A percentile compares a stretch with the other conserved stretches of the same genome.
phyloP scores from a whole-genome alignment of 2,329 filamentous ascomycete species.

The Fusarium sp. region DNA sequence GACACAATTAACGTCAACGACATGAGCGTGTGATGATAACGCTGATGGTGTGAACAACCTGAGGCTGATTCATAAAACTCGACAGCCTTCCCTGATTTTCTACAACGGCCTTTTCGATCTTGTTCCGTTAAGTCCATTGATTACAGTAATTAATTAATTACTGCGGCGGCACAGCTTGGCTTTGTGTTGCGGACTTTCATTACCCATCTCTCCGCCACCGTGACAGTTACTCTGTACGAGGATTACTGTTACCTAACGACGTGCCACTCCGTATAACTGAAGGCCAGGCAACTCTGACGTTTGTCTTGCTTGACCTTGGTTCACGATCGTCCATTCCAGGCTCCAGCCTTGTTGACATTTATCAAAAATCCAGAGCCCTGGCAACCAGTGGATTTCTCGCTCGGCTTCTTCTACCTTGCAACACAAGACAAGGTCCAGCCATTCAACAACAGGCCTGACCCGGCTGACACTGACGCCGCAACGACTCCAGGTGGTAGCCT shows the following conservation, averaged over 20 bases:
- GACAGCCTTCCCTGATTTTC: conserved; percentile 25
- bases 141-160: neutral
- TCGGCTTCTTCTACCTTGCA: conserved; percentile 11
- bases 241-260: conserved; percentile 21
- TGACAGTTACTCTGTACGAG: conserved; percentile 8
- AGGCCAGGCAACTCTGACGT: conserved; percentile 18
- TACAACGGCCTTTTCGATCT: neutral
- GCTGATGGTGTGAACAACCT: conserved; percentile 40
- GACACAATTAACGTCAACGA: conserved; percentile 9
- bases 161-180: conserved; percentile 14
- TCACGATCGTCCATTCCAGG: conserved; percentile 37
- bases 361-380: conserved; percentile 19
- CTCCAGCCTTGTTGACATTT: conserved; percentile 41
- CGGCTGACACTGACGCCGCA: conserved; percentile 26
- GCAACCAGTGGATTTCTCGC: conserved; percentile 36
- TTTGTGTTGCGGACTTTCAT: conserved; percentile 27
- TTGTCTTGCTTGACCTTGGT: conserved; percentile 26
- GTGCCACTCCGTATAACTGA: conserved; percentile 24
- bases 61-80: conserved; percentile 38
- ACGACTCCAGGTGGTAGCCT: conserved; percentile 35
- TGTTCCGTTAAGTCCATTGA: conserved; percentile 21
- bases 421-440: conserved; percentile 24
- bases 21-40: conserved; percentile 32
- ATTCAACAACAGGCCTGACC: conserved; percentile 22
- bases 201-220: conserved; percentile 13